Evolutionary conservation across 108 stramenopile species (phyloP).

Genomic region (Craspedostauros australis): DNA sequence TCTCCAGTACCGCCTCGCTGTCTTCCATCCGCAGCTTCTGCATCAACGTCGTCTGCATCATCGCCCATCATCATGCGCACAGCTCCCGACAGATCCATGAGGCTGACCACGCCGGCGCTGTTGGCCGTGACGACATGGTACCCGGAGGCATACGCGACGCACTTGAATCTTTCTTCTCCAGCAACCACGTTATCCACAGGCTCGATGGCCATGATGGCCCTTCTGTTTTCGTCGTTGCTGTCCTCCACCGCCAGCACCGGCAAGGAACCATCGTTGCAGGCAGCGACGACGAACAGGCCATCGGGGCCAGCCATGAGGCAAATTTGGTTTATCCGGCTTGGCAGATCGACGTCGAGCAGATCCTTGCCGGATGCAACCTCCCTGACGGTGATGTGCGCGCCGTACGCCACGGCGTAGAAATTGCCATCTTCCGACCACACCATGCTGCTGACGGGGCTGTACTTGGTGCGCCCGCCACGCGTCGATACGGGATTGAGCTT

Average conservation of each 20-base stretch:
- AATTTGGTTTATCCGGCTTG: constrained; percentile 67
- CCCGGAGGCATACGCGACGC: constrained; percentile 51
- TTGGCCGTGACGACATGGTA: constrained; percentile 80
- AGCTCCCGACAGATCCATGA: constrained; percentile 81
- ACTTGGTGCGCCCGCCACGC: constrained; percentile 32
- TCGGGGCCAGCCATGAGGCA: constrained; percentile 59
- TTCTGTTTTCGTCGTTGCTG: constrained; percentile 39
- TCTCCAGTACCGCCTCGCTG: constrained; percentile 9
- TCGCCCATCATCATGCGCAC: constrained; percentile 63
- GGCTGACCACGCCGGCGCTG: constrained; percentile 76
- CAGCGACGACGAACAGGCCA: constrained; percentile 71
- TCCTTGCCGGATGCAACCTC: constrained; percentile 77
- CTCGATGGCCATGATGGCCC: constrained; percentile 88
- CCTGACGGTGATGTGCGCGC: constrained; percentile 62
- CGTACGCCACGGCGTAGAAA: constrained; percentile 66
- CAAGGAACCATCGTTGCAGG: constrained; percentile 89
- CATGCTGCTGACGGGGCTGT: constrained; percentile 47
- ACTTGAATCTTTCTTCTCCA: constrained; percentile 83
- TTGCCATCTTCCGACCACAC: constrained; percentile 65
- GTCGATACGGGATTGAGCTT: constrained; percentile 39
- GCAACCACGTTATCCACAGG: constrained; percentile 72
- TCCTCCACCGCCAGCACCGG: constrained; percentile 72
- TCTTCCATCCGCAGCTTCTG: too few relatives aligned
- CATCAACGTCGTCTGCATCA: constrained; percentile 8
- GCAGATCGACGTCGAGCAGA: constrained; percentile 71